phyloP scores from a whole-genome alignment of 768 basidiomycete species.

The Inosperma sp. region DNA sequence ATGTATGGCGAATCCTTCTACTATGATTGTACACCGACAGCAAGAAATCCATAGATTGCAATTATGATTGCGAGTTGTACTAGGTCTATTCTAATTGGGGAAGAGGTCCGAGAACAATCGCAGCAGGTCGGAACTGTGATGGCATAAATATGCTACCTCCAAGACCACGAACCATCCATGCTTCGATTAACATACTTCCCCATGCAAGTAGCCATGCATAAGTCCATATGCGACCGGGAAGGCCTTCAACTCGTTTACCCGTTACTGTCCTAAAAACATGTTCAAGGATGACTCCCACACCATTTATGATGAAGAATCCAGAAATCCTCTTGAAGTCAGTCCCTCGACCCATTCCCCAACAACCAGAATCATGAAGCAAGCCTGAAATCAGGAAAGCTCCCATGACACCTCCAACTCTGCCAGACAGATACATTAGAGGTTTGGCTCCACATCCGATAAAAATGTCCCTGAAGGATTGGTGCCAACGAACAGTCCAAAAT shows the following conservation, averaged over 20 bases:
- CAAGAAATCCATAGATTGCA: not conserved
- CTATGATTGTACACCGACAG: not conserved
- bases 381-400: constrained; percentile 60
- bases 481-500: constrained; percentile 66
- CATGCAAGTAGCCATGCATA: constrained; percentile 42
- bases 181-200: constrained; percentile 48
- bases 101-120: constrained; percentile 20
- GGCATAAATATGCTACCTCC: constrained; percentile 38
- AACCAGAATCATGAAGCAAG: constrained; percentile 52
- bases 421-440: constrained; percentile 40
- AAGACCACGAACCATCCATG: constrained; percentile 42
- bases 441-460: constrained; percentile 51
- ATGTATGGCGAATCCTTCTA: not conserved
- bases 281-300: constrained; percentile 50
- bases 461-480: constrained; percentile 56
- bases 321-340: constrained; percentile 39
- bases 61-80: not conserved
- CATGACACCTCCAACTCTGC: constrained; percentile 46
- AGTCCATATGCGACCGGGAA: constrained; percentile 50
- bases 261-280: constrained; percentile 39
- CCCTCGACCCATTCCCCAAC: constrained; percentile 56
- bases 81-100: not conserved
- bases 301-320: constrained; percentile 57
- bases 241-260: constrained; percentile 45
- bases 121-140: constrained; percentile 31